These are phyloP conservation scores for Debaryomyces sp. DNA, from an alignment of 1,139 yeast genomes.

Conservation along the genomic window DNA sequence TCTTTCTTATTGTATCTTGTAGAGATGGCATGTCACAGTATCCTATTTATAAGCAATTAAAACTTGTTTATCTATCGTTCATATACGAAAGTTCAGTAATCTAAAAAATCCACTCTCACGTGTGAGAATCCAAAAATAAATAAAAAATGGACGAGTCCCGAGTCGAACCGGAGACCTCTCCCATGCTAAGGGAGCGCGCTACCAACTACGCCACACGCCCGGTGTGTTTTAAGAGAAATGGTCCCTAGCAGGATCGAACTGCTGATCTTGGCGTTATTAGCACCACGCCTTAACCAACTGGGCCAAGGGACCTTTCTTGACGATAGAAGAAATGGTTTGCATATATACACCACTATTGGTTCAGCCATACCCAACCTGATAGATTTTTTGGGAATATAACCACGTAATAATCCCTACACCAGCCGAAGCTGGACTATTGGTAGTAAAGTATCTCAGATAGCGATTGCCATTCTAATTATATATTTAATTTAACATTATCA, in stretches of 20 bases:
- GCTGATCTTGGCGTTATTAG: constrained; percentile 85
- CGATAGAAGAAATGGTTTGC: neutral
- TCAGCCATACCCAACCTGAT: too few relatives aligned
- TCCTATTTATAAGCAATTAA: neutral
- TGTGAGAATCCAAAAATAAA: constrained; percentile 17
- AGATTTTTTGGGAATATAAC: too few relatives aligned
- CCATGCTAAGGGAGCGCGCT: constrained; percentile 73
- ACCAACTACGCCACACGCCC: constrained; percentile 78
- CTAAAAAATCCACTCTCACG: neutral
- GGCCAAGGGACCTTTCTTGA: constrained; percentile 23
- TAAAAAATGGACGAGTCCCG: constrained; percentile 59
- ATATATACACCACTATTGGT: too few relatives aligned
- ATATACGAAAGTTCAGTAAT: neutral
- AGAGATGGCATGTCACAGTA: neutral
- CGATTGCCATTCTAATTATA: too few relatives aligned
- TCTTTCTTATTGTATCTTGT: neutral
- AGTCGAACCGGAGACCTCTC: constrained; percentile 68
- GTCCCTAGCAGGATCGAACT: constrained; percentile 88
- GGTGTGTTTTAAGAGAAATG: constrained; percentile 31
- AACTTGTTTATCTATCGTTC: neutral
- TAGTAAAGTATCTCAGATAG: too few relatives aligned
- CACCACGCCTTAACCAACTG: constrained; percentile 66
- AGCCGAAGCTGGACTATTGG: too few relatives aligned
- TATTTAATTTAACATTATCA: too few relatives aligned
- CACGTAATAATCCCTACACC: too few relatives aligned